Evolutionary conservation across 2,329 filamentous ascomycete genomes (phyloP).

Genomic region (Botrytis squamosa): DNA sequence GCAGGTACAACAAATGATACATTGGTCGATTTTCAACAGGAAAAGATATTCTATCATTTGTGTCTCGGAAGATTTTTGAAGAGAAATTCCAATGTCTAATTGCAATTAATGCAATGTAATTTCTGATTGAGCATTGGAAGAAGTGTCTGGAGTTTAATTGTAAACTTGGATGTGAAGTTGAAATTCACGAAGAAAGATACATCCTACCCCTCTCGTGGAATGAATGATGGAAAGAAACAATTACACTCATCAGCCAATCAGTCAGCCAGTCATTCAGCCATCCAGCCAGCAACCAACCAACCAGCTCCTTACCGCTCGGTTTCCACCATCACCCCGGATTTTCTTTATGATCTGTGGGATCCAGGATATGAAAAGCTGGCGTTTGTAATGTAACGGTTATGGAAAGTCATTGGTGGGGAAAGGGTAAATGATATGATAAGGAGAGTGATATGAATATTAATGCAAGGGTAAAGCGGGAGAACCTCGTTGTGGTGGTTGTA

Average conservation of each 20-base stretch:
- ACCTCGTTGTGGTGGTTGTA: not conserved
- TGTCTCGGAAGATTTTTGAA: not conserved
- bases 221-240: not conserved
- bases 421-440: not conserved
- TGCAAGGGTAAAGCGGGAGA: not conserved
- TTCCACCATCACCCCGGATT: slow-evolving; percentile 1
- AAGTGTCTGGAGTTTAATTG: not conserved
- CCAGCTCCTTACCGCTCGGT: not conserved
- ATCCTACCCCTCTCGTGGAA: not conserved
- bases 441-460: not conserved
- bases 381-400: not conserved
- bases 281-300: not conserved
- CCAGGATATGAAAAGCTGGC: not conserved
- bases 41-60: not conserved
- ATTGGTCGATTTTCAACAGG: not conserved
- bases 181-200: not conserved
- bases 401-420: not conserved
- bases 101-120: not conserved
- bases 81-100: not conserved
- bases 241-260: not conserved
- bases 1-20: slow-evolving; percentile 3
- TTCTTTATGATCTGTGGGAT: not conserved
- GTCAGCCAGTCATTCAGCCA: too few species aligned
- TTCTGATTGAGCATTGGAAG: not conserved
- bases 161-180: not conserved